Evolutionary conservation across 768 basidiomycete species (phyloP), one percentile per base, ranked within the genome.

Genomic region (Auriscalpium vulgare): DNA sequence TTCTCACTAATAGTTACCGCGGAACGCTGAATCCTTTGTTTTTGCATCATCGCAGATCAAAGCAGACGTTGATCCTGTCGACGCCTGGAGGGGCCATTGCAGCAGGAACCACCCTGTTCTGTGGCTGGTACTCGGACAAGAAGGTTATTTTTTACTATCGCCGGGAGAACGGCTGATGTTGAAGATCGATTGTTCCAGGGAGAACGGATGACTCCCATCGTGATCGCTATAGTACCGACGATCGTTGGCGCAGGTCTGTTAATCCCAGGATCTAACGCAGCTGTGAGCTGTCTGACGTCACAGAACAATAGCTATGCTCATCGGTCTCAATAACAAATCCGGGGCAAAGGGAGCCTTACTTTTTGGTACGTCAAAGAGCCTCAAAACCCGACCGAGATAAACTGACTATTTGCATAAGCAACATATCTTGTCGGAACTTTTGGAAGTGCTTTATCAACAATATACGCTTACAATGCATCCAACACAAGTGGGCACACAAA

Each of bases 401-500:
- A 11, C 7, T 47, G 34, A 36, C 36, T 54, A 7, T 45, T 10
- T 7, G 37, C 34, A 21, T 21, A 54, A 83, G 82, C 72, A 37
- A 69, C 70, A 10, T 81, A 81, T 55, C 66, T 82, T 35, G 70
- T 75, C 34, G 73, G 75, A n/a, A 79, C 80, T 3, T 86, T 81
- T 54, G 82, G 82, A 6, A 81, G 79, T 51, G 78, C 81, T 0
- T 66, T 86, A 10, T 78, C 83, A 0, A 75, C 78, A 0, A 72
- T 85, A 10, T 85, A 85, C 55, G 82, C 84, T 0, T 85, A 81
- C 60, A 83, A 84, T 52, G 80, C 83, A 8, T 78, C 78, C 53
- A 84, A 86, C 65, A 84, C 79, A 0, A 77, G 77, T 37, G 82
- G 82, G 0, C 80, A 83, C 51, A 85, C 83, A 7, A 85, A 87